Evolutionary conservation across 257 asterid genomes (phyloP).

Genomic region (Fraxinus quadrangulata): DNA sequence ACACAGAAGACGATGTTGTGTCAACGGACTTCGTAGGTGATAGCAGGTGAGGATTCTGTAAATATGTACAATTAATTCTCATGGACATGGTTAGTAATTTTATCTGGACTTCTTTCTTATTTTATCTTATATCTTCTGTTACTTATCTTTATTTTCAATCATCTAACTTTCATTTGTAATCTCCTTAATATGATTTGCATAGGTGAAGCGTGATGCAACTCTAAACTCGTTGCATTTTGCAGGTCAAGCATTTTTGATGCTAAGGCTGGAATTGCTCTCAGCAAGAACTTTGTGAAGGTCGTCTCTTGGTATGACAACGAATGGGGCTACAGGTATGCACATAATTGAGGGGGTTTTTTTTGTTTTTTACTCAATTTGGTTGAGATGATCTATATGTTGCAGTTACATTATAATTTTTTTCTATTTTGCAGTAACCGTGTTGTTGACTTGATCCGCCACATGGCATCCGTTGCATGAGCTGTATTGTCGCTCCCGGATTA

Average conservation of each 20-base stretch:
- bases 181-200: not conserved
- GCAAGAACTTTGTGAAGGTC: slow-evolving; percentile 53
- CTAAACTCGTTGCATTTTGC: slow-evolving; percentile 2
- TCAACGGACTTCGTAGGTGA: slow-evolving; percentile 60
- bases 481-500: not conserved
- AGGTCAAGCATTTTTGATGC: slow-evolving; percentile 72
- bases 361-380: not conserved
- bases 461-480: slow-evolving; percentile 47
- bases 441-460: slow-evolving; percentile 58
- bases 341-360: slow-evolving; percentile 26
- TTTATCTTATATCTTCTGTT: not conserved
- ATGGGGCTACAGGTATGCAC: slow-evolving; percentile 68
- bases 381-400: not conserved
- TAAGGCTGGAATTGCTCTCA: slow-evolving; percentile 65
- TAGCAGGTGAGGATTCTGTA: slow-evolving; percentile 40
- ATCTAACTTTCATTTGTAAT: not conserved
- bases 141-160: too few species aligned
- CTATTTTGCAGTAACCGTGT: slow-evolving; percentile 51
- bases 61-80: not conserved
- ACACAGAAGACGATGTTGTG: slow-evolving; percentile 66
- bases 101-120: not conserved
- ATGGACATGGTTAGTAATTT: not conserved
- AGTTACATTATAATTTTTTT: not conserved
- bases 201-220: not conserved
- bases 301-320: slow-evolving; percentile 68